phyloP scores from a whole-genome alignment of 2,329 filamentous ascomycete species.

The Hymenoscyphus albidus region DNA sequence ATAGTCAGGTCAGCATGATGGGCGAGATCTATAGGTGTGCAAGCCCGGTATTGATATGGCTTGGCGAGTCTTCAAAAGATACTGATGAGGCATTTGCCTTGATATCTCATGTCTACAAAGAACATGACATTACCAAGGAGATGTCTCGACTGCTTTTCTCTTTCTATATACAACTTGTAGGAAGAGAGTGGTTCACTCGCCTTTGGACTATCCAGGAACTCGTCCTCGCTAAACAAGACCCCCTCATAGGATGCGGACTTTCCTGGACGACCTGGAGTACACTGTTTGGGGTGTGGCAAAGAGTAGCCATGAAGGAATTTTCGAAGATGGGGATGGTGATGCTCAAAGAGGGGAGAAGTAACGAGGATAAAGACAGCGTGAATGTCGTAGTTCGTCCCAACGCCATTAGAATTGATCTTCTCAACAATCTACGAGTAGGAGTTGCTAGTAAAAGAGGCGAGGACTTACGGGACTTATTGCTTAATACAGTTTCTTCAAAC shows the following conservation, averaged over 20 bases:
- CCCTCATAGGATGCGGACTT: not conserved
- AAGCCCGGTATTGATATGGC: slow-evolving; percentile 1
- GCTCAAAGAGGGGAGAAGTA: not conserved
- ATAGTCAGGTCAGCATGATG: not conserved
- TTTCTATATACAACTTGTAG: not conserved
- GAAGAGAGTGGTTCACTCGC: slow-evolving; percentile 2
- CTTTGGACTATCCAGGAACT: slow-evolving; percentile 4
- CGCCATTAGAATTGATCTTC: not conserved
- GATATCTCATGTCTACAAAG: not conserved
- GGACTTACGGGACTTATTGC: not conserved
- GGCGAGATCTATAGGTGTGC: not conserved
- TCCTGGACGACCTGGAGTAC: not conserved
- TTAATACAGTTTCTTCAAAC: not conserved
- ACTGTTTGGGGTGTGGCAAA: not conserved
- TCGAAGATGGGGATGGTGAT: not conserved
- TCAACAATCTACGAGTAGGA: not conserved
- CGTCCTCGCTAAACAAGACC: not conserved
- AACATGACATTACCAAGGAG: not conserved
- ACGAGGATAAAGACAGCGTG: too few species aligned
- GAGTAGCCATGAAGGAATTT: not conserved
- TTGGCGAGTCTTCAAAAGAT: not conserved
- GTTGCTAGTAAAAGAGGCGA: not conserved
- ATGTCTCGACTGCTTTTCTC: not conserved
- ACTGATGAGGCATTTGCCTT: not conserved
- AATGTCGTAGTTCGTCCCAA: not conserved